phyloP scores from a whole-genome alignment of 768 basidiomycete species.

The Grammothele lineata region DNA sequence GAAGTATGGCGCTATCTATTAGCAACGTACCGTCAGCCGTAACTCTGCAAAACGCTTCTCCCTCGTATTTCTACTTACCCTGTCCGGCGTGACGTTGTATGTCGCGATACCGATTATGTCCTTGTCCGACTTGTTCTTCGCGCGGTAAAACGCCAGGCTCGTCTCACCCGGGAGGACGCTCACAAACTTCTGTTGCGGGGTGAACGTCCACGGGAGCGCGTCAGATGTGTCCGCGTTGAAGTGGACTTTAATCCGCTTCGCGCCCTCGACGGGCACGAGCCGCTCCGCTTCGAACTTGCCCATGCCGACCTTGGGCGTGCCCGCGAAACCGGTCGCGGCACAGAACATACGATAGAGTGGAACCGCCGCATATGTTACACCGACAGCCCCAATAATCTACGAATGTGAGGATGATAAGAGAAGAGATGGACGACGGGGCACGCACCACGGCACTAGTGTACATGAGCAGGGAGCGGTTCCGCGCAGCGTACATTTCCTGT shows the following conservation, averaged over 20 bases:
- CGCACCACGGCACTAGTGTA: conserved; percentile 81
- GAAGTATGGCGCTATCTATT: conserved; percentile 93
- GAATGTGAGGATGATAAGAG: background rate
- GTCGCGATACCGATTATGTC: conserved; percentile 99
- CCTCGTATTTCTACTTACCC: conserved; percentile 59
- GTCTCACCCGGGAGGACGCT: conserved; percentile 94
- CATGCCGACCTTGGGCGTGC: conserved; percentile 87
- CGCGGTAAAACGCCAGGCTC: conserved; percentile 92
- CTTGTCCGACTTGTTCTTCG: conserved; percentile 76
- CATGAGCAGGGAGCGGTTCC: conserved; percentile 76
- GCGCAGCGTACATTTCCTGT: conserved; percentile 43
- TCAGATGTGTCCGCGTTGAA: conserved; percentile 94
- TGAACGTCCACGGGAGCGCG: conserved; percentile 89
- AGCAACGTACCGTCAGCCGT: no score
- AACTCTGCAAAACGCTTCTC: no score
- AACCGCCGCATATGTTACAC: conserved; percentile 94
- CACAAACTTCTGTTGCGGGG: conserved; percentile 86
- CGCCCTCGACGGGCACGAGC: conserved; percentile 67
- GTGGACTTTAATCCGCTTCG: conserved; percentile 82
- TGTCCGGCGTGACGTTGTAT: conserved; percentile 97
- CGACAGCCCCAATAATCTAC: conserved; percentile 75
- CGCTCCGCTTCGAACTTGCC: conserved; percentile 82
- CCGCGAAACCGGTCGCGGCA: conserved; percentile 94
- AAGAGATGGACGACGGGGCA: conserved; percentile 5
- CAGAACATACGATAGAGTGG: conserved; percentile 98